A percentile compares a stretch with the other conserved stretches of the same genome.
phyloP scores from a whole-genome alignment of 176 grass and related monocot species.

The Aegilops bicornis region DNA sequence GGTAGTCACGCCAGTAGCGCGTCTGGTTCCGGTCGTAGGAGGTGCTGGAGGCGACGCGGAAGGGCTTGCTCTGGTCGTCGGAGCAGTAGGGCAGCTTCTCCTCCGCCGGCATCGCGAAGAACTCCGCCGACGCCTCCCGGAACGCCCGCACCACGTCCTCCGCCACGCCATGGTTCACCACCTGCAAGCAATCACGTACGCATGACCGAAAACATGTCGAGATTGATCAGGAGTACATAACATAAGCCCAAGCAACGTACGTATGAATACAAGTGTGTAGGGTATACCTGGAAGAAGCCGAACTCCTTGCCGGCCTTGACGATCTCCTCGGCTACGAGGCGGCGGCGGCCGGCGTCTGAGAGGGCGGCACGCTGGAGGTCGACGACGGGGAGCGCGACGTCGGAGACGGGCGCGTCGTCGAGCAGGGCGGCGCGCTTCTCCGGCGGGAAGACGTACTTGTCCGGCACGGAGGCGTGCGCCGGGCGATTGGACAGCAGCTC shows the following conservation, averaged over 20 bases:
- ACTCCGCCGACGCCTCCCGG: neutral
- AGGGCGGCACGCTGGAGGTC: neutral
- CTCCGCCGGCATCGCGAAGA: conserved; percentile 3
- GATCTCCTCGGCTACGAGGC: neutral
- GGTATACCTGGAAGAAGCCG: neutral
- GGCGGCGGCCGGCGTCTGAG: neutral
- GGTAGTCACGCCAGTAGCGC: conserved; percentile 65
- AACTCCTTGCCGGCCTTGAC: neutral
- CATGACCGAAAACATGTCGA: too few species aligned
- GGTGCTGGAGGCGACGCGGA: conserved; percentile 32
- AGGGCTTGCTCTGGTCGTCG: neutral
- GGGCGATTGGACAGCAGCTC: neutral
- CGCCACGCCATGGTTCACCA: neutral
- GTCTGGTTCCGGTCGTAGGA: conserved; percentile 35
- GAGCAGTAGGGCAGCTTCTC: conserved; percentile 9
- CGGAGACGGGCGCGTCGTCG: too few species aligned
- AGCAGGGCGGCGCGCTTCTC: neutral
- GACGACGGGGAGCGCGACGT: neutral
- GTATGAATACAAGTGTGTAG: too few species aligned
- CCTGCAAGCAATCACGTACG: neutral
- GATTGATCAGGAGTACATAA: too few species aligned
- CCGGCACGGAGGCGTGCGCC: neutral
- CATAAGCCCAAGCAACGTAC: too few species aligned
- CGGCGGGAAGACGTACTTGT: conserved; percentile 3
- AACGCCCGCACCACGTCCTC: neutral